Conservation (phyloP, 257 asterid genomes). For the Thymus quinquecostatus region DNA sequence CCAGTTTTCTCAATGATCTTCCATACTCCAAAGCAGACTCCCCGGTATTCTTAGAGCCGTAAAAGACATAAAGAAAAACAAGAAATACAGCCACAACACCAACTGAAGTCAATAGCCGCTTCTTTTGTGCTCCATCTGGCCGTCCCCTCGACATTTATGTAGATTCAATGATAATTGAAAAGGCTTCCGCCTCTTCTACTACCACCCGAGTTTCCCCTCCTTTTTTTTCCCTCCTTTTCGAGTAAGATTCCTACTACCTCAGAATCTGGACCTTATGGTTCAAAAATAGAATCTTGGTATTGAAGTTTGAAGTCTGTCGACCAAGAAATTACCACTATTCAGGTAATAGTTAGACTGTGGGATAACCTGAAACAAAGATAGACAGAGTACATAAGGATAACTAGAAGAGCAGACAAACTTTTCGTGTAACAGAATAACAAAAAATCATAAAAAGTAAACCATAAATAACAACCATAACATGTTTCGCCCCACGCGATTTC, state of each 20-base stretch:
- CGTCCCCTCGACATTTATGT: constrained; percentile 82
- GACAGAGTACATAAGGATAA: constrained; percentile 26
- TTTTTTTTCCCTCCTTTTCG: neutral
- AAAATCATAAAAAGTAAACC: constrained; percentile 7
- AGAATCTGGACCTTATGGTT: constrained; percentile 35
- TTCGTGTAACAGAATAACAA: neutral
- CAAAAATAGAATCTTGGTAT: constrained; percentile 32
- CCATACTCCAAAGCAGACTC: constrained; percentile 92
- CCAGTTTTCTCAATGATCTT: constrained; percentile 82
- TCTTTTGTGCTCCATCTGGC: constrained; percentile 77
- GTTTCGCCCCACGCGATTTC: neutral
- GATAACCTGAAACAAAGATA: constrained; percentile 37
- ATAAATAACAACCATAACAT: neutral
- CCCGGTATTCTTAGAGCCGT: constrained; percentile 75
- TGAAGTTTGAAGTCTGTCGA: constrained; percentile 26
- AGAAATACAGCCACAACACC: constrained; percentile 61
- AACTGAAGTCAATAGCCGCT: constrained; percentile 65
- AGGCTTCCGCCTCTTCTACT: constrained; percentile 35
- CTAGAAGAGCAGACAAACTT: neutral
- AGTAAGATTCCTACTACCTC: constrained; percentile 9
- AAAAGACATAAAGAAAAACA: constrained; percentile 64
- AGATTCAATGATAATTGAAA: constrained; percentile 34
- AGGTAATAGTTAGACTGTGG: constrained; percentile 17
- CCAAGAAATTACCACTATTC: constrained; percentile 22
- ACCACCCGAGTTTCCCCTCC: neutral